Evolutionary conservation across 2,329 filamentous ascomycete species (phyloP), one percentile per base, ranked within the genome.

Genomic region (Colletotrichum orbiculare): DNA sequence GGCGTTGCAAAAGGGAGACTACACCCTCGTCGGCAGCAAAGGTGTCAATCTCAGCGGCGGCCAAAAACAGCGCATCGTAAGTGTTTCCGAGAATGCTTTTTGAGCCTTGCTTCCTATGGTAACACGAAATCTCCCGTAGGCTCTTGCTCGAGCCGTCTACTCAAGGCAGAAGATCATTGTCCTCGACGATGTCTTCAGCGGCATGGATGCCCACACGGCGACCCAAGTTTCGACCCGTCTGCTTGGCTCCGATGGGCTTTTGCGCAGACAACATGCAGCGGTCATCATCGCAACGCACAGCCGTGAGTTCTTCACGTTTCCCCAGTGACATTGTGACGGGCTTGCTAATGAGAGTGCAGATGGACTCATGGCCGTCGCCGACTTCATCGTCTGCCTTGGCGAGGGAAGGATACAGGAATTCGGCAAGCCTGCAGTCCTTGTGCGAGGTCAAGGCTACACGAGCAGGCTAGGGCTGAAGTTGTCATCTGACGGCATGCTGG

Each of bases 21-120:
- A 50, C 10, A 48, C 42, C 9, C 8, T 39, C 15, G 17, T 54
- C 17, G 58, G 58, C 4, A 61, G 41, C 11, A 43, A 53, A 4
- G 58, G 58, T 3, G 13, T 35, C 50, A 43, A n/a, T 9, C 33
- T 52, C 48, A 52, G 48, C 37, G 6, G 13, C 0, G 48, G 48
- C 1, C 76, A 78, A 48, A 76, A 74, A 39, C 74, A 78, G 53
- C 68, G 76, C 42, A 67, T 78, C 7, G 74, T 75, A 46, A 68
- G 73, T 70, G 4, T 11, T 11, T n/a, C 15, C 9, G 8, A 2
- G 4, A 50, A 11, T 1, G 38, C 5, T 10, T 4, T 3, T 4
- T 45, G n/a, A 8, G 6, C 5, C 4, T 7, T 15, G 39, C 3
- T 9, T 0, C 2, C 4, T 4, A 47, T 25, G 55, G n/a, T 43